Evolutionary conservation across 140 eudicot genomes (phyloP).

Genomic region (Cichorium intybus): DNA sequence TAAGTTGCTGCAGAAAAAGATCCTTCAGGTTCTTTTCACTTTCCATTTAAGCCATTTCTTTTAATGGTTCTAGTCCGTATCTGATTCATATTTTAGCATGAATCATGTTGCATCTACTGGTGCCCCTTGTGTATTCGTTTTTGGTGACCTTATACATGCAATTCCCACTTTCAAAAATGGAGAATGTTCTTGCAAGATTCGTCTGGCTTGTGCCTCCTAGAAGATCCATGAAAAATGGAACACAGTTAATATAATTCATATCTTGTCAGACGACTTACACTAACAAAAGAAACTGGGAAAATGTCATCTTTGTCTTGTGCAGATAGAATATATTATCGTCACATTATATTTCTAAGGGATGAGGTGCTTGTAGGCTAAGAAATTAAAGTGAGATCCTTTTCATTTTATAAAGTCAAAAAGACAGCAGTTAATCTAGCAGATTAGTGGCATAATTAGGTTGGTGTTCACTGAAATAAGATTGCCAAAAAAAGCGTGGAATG

Average conservation of each 20-base stretch:
- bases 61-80: slow-evolving; percentile 10
- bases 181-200: slow-evolving; percentile 14
- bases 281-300: background rate
- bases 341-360: slow-evolving; percentile 3
- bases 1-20: slow-evolving; percentile 29
- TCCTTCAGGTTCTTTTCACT: slow-evolving; percentile 22
- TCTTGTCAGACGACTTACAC: background rate
- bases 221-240: background rate
- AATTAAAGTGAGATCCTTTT: slow-evolving; percentile 33
- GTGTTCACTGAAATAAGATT: slow-evolving; percentile 29
- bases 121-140: background rate
- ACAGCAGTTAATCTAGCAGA: slow-evolving; percentile 22
- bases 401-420: slow-evolving; percentile 4
- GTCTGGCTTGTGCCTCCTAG: slow-evolving; percentile 1
- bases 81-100: slow-evolving; percentile 24
- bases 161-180: background rate
- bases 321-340: slow-evolving; percentile 5
- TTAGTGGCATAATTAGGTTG: slow-evolving; percentile 37
- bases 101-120: slow-evolving; percentile 9
- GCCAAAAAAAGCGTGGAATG: slow-evolving; percentile 23
- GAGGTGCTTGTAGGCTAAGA: slow-evolving; percentile 35
- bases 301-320: background rate
- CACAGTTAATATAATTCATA: background rate
- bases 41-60: slow-evolving; percentile 26
- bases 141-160: background rate